Conservation (phyloP, 2,329 filamentous ascomycete genomes). For the Capronia americana region DNA sequence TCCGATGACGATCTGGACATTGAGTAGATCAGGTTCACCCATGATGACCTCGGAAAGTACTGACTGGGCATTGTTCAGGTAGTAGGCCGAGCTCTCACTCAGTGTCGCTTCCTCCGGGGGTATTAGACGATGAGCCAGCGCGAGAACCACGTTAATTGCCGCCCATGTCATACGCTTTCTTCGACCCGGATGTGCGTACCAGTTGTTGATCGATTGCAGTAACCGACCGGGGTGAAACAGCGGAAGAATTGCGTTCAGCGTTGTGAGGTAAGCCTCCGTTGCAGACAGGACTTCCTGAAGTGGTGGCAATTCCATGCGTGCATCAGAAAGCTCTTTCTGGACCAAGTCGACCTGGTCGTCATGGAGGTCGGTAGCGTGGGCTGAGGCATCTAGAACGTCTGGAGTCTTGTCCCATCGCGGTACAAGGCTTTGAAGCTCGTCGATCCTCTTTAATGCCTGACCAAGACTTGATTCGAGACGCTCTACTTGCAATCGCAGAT, state of each 20-base stretch:
- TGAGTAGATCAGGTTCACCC: conserved; percentile 41
- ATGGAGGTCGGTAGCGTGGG: not conserved
- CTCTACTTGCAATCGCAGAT: not conserved
- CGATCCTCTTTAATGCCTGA: too few species aligned
- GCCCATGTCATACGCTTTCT: conserved; percentile 42
- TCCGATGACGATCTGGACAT: conserved; percentile 44
- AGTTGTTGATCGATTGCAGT: conserved; percentile 23
- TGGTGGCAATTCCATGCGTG: conserved; percentile 22
- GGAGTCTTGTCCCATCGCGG: too few species aligned
- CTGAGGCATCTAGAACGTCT: too few species aligned
- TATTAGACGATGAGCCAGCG: conserved; percentile 39
- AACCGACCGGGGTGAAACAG: conserved; percentile 27
- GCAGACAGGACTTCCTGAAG: conserved; percentile 25
- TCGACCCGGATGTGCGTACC: conserved; percentile 18
- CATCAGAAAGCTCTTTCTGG: conserved; percentile 2
- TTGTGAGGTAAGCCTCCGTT: conserved; percentile 24
- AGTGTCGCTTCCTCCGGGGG: conserved; percentile 15
- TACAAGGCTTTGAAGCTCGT: too few species aligned
- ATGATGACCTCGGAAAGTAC: conserved; percentile 42
- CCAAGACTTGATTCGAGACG: not conserved
- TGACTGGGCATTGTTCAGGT: conserved; percentile 42
- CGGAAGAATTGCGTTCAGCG: conserved; percentile 31
- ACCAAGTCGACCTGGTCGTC: conserved; percentile 1
- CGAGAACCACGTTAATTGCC: conserved; percentile 44
- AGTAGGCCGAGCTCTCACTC: conserved; percentile 28